Base-by-base conservation (phyloP, 768 basidiomycete species). In the Suillus ampliporus region DNA sequence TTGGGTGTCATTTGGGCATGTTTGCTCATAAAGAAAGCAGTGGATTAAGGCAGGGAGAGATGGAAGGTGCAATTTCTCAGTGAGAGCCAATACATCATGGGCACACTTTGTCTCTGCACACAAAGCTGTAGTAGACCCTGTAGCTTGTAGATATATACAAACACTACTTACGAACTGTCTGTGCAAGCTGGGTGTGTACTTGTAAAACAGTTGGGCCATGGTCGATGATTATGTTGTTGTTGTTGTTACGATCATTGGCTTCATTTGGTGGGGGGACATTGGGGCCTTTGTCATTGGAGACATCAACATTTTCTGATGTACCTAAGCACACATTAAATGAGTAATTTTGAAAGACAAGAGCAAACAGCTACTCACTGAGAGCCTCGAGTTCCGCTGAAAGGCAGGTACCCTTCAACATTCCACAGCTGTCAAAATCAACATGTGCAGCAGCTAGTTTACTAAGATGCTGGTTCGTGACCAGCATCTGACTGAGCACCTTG, bases 381-480 rank as follows among this genome's bases (percentile, higher is more conserved):
- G 48, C 60, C 21, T 14, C 35, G 21, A 51, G 37, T 19, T 35
- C 10, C 31, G 28, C 40, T 48, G 54, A 4, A 19, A 57, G 19
- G 10, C 35, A 35, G 10, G 35, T 35, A 35, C 48, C 57, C 15
- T 37, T 26, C 4, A 77, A 60, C 68, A 77, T 72, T 5, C 71
- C 67, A 10, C 46, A 8, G 17, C 1, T 3, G 19, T 28, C 13
- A 15, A 54, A 41, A n/a, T 61, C 37, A 0, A 44, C 60, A 35
- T 26, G 19, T 1, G 59, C 15, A 28, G 56, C 60, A 2, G 35
- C 37, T 15, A 68, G 38, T 34, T 67, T 64, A 19, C 67, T 61
- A 0, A 73, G 61, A 5, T 70, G 59, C 43, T 69, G 69, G 57
- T 73, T 77, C 0, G 73, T 76, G 13, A 71, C 5, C 1, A 66